Percentiles rank a stretch among this genome's conserved stretches.
Evolutionary conservation across 305 asterid genomes (phyloP).

Genomic region (Petunia hybrid): DNA sequence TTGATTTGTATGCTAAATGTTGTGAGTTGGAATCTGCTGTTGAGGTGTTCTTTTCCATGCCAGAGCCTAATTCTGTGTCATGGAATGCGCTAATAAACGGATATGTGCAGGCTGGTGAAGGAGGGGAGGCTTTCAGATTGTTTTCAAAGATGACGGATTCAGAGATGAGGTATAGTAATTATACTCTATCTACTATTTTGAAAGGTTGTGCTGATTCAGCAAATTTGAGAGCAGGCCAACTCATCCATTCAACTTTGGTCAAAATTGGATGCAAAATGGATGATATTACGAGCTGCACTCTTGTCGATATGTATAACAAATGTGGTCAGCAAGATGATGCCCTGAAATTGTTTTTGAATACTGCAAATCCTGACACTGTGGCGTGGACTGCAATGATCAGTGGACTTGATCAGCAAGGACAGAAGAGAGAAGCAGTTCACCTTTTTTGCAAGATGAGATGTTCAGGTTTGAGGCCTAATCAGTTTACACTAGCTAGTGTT

Average conservation of each 20-base stretch:
- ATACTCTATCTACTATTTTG: conserved; percentile 74
- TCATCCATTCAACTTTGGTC: conserved; percentile 69
- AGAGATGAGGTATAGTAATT: conserved; percentile 65
- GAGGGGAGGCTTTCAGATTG: conserved; percentile 62
- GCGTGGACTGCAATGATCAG: conserved; percentile 83
- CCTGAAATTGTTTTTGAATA: conserved; percentile 58
- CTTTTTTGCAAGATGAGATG: conserved; percentile 65
- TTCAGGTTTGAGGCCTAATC: conserved; percentile 74
- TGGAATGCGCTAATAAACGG: conserved; percentile 89
- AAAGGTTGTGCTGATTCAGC: conserved; percentile 70
- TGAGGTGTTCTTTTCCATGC: conserved; percentile 63
- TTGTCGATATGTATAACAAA: conserved; percentile 85
- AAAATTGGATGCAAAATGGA: conserved; percentile 66
- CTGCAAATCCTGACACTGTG: conserved; percentile 71
- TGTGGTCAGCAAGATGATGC: conserved; percentile 72
- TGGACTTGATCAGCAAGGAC: conserved; percentile 78
- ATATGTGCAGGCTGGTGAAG: conserved; percentile 74
- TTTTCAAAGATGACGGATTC: conserved; percentile 62
- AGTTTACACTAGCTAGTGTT: conserved; percentile 74
- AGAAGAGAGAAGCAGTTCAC: conserved; percentile 66
- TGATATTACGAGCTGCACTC: conserved; percentile 74
- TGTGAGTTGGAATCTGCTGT: conserved; percentile 72
- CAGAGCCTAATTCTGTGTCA: conserved; percentile 69
- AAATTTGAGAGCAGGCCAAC: conserved; percentile 60
- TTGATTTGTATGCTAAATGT: conserved; percentile 76